Percentiles rank a stretch among this genome's conserved stretches.
Conservation (phyloP, 2,329 filamentous ascomycete genomes). For the Sporothrix sp. region DNA sequence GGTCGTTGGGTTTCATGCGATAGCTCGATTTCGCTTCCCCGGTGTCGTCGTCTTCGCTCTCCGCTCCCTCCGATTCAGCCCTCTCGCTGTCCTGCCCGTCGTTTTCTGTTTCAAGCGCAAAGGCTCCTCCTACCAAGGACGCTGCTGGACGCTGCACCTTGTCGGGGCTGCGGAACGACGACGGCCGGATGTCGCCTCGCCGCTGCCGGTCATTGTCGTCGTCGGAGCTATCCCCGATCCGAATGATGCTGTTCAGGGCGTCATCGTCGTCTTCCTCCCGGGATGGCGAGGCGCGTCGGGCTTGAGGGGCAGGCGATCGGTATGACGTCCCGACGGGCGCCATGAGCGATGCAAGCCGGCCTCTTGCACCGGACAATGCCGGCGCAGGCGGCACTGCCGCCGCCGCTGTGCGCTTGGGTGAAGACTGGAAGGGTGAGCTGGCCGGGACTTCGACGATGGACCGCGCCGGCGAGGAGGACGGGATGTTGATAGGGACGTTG, state of each 20-base stretch:
- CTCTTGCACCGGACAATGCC: slow-evolving; percentile 16
- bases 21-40: not conserved
- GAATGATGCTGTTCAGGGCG: slow-evolving; percentile 29
- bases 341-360: slow-evolving; percentile 51
- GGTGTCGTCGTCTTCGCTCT: not conserved
- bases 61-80: not conserved
- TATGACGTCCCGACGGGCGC: slow-evolving; percentile 69
- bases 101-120: not conserved
- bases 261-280: slow-evolving; percentile 13
- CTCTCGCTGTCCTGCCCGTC: not conserved
- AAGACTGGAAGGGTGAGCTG: slow-evolving; percentile 65
- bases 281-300: too few species aligned
- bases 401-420: slow-evolving; percentile 33
- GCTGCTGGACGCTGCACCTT: slow-evolving; percentile 7
- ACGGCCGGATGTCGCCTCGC: slow-evolving; percentile 54
- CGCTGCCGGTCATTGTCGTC: slow-evolving; percentile 39
- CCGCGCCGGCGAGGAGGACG: slow-evolving; percentile 30
- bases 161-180: slow-evolving; percentile 36
- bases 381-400: slow-evolving; percentile 11
- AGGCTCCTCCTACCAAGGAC: not conserved
- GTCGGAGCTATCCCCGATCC: slow-evolving; percentile 45
- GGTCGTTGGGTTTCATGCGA: slow-evolving; percentile 11
- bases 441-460: slow-evolving; percentile 67
- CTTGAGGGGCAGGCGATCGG: slow-evolving; percentile 33
- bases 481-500: slow-evolving; percentile 14